These are phyloP conservation scores for Neoboletus subvelutipes DNA, from an alignment of 768 basidiomycete species.

Conservation along the genomic window DNA sequence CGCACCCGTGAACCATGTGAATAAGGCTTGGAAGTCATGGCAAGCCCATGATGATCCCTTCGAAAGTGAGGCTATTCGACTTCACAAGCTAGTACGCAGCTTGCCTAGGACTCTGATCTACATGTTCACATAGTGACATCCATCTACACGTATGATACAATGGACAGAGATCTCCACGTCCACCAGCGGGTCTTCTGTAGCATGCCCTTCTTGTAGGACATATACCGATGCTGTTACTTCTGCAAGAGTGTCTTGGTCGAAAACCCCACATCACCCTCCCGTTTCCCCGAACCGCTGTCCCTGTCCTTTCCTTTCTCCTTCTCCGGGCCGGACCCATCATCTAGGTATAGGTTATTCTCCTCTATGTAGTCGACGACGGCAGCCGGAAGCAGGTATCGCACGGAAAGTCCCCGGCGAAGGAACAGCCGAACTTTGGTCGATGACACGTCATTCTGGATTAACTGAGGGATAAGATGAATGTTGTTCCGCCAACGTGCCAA, in stretches of 20 bases:
- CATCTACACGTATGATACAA: conserved; percentile 2
- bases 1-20: neutral
- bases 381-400: conserved; percentile 87
- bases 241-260: conserved; percentile 11
- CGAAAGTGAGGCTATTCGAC: neutral
- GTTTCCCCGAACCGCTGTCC: conserved; percentile 31
- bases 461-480: conserved; percentile 88
- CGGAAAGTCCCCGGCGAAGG: conserved; percentile 74
- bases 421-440: conserved; percentile 90
- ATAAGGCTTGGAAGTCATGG: neutral
- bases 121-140: neutral
- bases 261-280: conserved; percentile 21
- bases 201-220: neutral
- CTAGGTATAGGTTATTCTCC: conserved; percentile 71
- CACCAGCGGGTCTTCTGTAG: neutral
- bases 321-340: conserved; percentile 45
- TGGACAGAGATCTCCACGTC: neutral
- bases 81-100: neutral
- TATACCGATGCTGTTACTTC: neutral
- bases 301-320: conserved; percentile 41
- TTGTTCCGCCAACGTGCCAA: conserved; percentile 78
- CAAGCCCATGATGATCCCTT: neutral
- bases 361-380: conserved; percentile 95
- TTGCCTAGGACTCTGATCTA: neutral
- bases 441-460: conserved; percentile 96